phyloP scores from a whole-genome alignment of 225 moss, liverwort and hornwort species.

The Climacium dendroides region DNA sequence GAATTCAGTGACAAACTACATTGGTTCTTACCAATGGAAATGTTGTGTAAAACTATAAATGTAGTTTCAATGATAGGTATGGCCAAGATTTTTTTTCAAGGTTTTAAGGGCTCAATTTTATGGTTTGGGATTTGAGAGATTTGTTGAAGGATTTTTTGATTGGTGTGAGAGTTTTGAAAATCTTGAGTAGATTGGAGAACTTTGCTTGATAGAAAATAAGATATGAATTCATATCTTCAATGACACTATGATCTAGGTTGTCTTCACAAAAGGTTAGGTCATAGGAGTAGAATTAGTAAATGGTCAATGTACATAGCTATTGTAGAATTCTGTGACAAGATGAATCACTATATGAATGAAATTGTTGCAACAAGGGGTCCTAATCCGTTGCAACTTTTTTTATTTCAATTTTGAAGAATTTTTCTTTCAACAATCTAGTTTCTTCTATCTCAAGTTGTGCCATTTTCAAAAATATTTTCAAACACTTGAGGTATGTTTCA shows the following conservation, averaged over 20 bases:
- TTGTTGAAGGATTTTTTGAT: background rate
- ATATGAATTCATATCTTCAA: background rate
- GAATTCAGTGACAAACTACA: background rate
- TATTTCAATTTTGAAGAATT: no score
- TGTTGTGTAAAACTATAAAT: no score
- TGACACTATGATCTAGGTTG: accelerated
- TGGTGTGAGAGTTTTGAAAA: background rate
- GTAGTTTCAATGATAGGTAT: no score
- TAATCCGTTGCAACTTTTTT: background rate
- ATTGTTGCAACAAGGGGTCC: accelerated
- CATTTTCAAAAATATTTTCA: no score
- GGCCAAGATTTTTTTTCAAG: accelerated
- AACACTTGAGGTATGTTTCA: no score
- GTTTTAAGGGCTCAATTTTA: background rate
- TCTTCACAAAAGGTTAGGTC: background rate
- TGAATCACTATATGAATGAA: background rate
- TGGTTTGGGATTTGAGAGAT: background rate
- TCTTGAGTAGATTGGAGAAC: accelerated
- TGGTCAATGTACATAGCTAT: background rate
- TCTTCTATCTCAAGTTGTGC: no score
- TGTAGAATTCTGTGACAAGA: background rate
- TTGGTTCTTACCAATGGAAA: accelerated
- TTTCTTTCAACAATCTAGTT: no score
- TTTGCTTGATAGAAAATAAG: background rate
- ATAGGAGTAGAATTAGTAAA: background rate